Conservation (phyloP, 768 basidiomycete species). For the Clitopilus passeckerianus region DNA sequence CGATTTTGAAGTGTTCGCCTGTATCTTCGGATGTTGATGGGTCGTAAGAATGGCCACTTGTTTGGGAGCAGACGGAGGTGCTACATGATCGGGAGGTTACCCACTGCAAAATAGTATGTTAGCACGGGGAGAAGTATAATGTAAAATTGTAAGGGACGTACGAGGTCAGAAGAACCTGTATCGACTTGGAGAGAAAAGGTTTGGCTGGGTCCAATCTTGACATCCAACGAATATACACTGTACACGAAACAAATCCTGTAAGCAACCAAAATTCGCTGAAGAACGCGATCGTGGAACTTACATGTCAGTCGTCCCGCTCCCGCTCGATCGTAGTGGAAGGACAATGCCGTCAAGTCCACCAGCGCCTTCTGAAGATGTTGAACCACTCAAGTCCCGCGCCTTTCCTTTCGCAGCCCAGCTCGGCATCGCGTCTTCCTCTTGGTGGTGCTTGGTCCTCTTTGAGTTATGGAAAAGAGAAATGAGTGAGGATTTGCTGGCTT, state of each 20-base stretch:
- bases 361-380: slow-evolving; percentile 35
- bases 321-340: slow-evolving; percentile 51
- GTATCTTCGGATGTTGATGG: slow-evolving; percentile 43
- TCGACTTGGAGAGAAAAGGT: slow-evolving; percentile 68
- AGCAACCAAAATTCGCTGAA: slow-evolving; percentile 25
- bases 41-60: slow-evolving; percentile 49
- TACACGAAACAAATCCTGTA: not conserved
- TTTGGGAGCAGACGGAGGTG: slow-evolving; percentile 42
- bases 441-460: not conserved
- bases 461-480: too few species aligned
- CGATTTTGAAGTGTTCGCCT: slow-evolving; percentile 38
- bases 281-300: slow-evolving; percentile 29
- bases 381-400: slow-evolving; percentile 5
- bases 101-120: slow-evolving; percentile 48
- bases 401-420: slow-evolving; percentile 12
- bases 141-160: too few species aligned
- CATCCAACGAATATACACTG: slow-evolving; percentile 54
- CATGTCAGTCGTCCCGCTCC: slow-evolving; percentile 52
- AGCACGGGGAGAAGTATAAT: not conserved
- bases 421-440: not conserved
- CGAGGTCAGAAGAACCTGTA: slow-evolving; percentile 79
- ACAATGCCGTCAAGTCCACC: slow-evolving; percentile 54
- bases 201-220: slow-evolving; percentile 48
- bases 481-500: too few species aligned
- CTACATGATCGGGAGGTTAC: slow-evolving; percentile 64